phyloP scores from a whole-genome alignment of 2,329 filamentous ascomycete genomes.

The Coniella vitis region DNA sequence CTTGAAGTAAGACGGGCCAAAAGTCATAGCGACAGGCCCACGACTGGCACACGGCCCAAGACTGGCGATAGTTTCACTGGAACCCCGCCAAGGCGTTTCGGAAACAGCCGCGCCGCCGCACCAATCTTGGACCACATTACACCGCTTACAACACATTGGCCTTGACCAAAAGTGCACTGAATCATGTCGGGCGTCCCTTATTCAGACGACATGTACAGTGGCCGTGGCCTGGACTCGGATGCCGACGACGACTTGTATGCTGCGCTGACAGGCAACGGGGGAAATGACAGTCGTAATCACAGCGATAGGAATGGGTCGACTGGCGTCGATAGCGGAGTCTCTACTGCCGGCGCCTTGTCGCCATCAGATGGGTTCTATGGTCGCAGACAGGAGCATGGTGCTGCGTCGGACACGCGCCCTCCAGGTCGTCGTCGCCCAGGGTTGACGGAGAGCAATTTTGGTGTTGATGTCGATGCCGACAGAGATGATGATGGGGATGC shows the following conservation, averaged over 20 bases:
- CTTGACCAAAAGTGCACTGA: too few relatives aligned
- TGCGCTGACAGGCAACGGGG: slow-evolving; percentile 13
- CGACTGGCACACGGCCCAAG: too few relatives aligned
- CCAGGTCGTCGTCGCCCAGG: too few relatives aligned
- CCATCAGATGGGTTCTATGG: slow-evolving; percentile 48
- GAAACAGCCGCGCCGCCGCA: not conserved
- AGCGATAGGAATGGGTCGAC: too few relatives aligned
- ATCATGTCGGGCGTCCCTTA: slow-evolving; percentile 37
- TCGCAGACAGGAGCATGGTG: slow-evolving; percentile 15
- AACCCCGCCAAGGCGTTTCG: slow-evolving; percentile 17
- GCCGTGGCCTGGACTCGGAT: slow-evolving; percentile 23
- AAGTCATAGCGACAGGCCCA: too few relatives aligned
- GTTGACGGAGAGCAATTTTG: too few relatives aligned
- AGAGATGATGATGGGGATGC: too few relatives aligned
- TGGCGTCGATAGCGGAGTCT: not conserved
- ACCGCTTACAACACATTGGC: not conserved
- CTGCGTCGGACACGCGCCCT: too few relatives aligned
- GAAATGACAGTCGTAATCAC: not conserved
- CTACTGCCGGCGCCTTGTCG: slow-evolving; percentile 31
- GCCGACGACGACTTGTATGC: slow-evolving; percentile 10
- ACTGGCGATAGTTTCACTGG: slow-evolving; percentile 16
- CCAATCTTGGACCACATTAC: too few relatives aligned
- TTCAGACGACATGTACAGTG: slow-evolving; percentile 41
- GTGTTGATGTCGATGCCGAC: too few relatives aligned
- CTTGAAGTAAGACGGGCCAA: too few relatives aligned